phyloP scores from a whole-genome alignment of 2,329 filamentous ascomycete genomes.

The Cladophialophora exuberans region DNA sequence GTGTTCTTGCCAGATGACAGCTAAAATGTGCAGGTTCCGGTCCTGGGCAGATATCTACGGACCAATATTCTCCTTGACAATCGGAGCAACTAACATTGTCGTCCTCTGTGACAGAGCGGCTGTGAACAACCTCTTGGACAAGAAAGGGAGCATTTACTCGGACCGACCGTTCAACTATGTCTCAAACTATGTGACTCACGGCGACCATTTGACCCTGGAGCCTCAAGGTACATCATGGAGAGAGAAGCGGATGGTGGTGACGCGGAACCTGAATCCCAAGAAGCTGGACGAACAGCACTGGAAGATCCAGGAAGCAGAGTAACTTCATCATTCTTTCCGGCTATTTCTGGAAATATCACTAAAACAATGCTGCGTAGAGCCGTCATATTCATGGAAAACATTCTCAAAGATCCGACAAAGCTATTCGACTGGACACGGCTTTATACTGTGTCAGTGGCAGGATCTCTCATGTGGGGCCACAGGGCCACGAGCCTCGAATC shows the following conservation, averaged over 20 bases:
- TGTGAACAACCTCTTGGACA: slow-evolving; percentile 21
- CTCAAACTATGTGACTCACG: slow-evolving; percentile 45
- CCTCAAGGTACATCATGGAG: slow-evolving; percentile 51
- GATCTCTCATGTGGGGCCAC: slow-evolving; percentile 55
- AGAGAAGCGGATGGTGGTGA: slow-evolving; percentile 47
- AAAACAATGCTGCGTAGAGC: slow-evolving; percentile 42
- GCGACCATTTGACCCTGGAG: slow-evolving; percentile 53
- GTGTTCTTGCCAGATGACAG: background rate
- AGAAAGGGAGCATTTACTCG: slow-evolving; percentile 40
- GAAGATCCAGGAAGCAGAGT: slow-evolving; percentile 50
- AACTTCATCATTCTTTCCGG: no score
- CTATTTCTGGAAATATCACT: no score
- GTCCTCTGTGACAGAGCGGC: slow-evolving; percentile 41
- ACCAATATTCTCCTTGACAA: slow-evolving; percentile 10
- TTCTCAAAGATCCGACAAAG: slow-evolving; percentile 10
- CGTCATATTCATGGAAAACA: slow-evolving; percentile 9
- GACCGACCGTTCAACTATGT: slow-evolving; percentile 35
- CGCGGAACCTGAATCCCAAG: slow-evolving; percentile 50
- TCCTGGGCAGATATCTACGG: slow-evolving; percentile 8
- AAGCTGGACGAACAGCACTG: slow-evolving; percentile 48
- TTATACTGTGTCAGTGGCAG: slow-evolving; percentile 47
- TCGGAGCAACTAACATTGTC: slow-evolving; percentile 40
- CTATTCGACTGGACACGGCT: slow-evolving; percentile 10
- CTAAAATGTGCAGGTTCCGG: slow-evolving; percentile 7
- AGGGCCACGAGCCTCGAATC: slow-evolving; percentile 38